Evolutionary conservation across 2,329 filamentous ascomycete genomes (phyloP), one percentile per base, ranked within the genome.

Genomic region (Proliferodiscus dingleyae): DNA sequence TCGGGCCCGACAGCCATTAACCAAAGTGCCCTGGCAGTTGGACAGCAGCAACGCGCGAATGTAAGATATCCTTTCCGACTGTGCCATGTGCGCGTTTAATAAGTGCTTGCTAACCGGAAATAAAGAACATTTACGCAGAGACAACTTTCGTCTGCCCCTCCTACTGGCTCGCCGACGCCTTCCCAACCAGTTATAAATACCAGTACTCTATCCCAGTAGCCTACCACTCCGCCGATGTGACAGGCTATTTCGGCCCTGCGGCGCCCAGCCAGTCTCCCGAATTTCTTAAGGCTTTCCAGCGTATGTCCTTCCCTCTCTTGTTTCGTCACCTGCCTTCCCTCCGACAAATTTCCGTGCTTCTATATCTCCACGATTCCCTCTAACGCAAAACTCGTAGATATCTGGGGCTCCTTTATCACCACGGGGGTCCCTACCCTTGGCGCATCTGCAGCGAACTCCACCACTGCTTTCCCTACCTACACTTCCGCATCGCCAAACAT

Each of bases 81-180:
- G n/a, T n/a, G n/a, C n/a, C n/a, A n/a, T n/a, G n/a, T n/a, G n/a
- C n/a, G n/a, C n/a, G n/a, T n/a, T n/a, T n/a, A n/a, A n/a, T n/a
- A n/a, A n/a, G n/a, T n/a, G n/a, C n/a, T n/a, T n/a, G n/a, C n/a
- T n/a, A n/a, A n/a, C n/a, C 64, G 39, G 6, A 18, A 16, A 33
- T 33, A 24, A 24, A 52, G 44, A 71, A 74, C 50, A 68, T 77
- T 36, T 75, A 72, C 51, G 71, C 66, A 29, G 74, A 79, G 61
- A 67, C 69, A 2, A 76, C 72, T 0, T 76, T 77, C 43, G 65
- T 74, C 16, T 78, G 75, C 52, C 71, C 74, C 0, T 67, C 68
- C 1, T 77, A 77, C 60, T 78, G 72, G 73, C 61, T 77, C 24
- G 66, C 69, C 2, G 63, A 67, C 33, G 72, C 72, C 1, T 77